Evolutionary conservation across 192 early-diverging fungal species (phyloP), one percentile per base, ranked within the genome.

Genomic region (Coemansia sp.): DNA sequence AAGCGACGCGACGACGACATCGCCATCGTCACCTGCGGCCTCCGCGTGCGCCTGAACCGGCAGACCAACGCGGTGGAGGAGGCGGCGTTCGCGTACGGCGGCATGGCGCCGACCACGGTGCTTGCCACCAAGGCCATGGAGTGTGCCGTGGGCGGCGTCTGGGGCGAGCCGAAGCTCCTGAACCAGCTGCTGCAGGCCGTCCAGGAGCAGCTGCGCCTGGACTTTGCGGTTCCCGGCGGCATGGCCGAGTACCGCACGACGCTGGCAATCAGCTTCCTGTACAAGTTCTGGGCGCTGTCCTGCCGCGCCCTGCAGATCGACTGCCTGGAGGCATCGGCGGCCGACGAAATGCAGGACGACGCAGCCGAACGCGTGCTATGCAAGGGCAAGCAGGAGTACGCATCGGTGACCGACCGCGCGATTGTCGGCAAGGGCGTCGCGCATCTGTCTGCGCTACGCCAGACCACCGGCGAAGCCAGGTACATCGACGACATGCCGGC

Each of bases 1-100:
- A 91, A 92, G 72, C 82, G 93, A 71, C 87, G 87, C 73, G 89
- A 92, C 72, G 91, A 92, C 68, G 90, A 92, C 68, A 93, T 93
- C 61, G 89, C 93, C 14, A 93, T 93, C 67, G 91, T 90, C 55
- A 93, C 90, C 23, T 85, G 90, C 50, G 88, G 84, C 2, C 72
- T 93, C 20, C 72, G 83, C 18, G 82, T 91, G 11, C 58, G 61
- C 14, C 67, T 93, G 3, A 82, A 85, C 35, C 42, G n/a, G n/a
- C n/a, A 11, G 28, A 34, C 60, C 11, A 72, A 75, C 7, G 71
- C 74, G 52, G 65, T 63, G 1, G 81, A 90, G 25, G 84, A 91
- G 14, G 86, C 82, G 18, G 65, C 74, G 22, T 88, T 91, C 63
- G 88, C 85, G 19, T 93, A 84, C 69, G 93, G 92, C 62, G 93